Conservation (phyloP, 495 filamentous ascomycete species). For the Cryomyces antarcticus region DNA sequence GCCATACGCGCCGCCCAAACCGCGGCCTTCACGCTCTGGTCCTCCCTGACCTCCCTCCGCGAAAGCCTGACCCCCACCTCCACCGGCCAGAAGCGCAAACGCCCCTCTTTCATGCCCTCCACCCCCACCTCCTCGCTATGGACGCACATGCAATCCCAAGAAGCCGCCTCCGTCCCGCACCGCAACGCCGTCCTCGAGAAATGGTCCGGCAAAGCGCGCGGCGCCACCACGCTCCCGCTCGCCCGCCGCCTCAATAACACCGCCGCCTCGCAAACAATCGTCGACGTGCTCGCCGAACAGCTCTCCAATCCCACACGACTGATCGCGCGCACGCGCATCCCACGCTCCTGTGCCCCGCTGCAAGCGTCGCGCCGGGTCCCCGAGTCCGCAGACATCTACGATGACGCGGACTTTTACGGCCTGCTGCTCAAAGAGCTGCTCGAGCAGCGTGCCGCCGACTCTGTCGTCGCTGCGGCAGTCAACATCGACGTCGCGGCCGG, state of each 20-base stretch:
- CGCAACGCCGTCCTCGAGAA: slow-evolving; percentile 41
- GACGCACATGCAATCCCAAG: slow-evolving; percentile 49
- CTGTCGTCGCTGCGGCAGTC: too few relatives aligned
- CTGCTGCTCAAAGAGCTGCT: slow-evolving; percentile 79
- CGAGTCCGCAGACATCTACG: slow-evolving; percentile 41
- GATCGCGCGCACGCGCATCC: slow-evolving; percentile 40
- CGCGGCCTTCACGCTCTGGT: slow-evolving; percentile 78
- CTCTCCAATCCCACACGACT: slow-evolving; percentile 46
- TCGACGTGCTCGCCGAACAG: slow-evolving; percentile 53
- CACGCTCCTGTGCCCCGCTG: slow-evolving; percentile 51
- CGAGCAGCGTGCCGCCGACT: slow-evolving; percentile 53
- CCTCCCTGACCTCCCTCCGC: slow-evolving; percentile 56
- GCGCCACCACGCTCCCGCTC: slow-evolving; percentile 22
- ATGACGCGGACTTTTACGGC: slow-evolving; percentile 88
- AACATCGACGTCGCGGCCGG: slow-evolving; percentile 25
- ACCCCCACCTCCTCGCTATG: slow-evolving; percentile 41
- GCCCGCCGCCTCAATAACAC: slow-evolving; percentile 16
- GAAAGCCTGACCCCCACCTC: slow-evolving; percentile 32
- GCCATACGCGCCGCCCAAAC: slow-evolving; percentile 58
- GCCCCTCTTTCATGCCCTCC: slow-evolving; percentile 24
- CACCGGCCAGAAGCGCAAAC: slow-evolving; percentile 31
- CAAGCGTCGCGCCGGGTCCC: slow-evolving; percentile 34
- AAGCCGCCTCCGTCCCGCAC: slow-evolving; percentile 27
- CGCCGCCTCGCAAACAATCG: slow-evolving; percentile 36
- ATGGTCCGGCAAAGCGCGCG: slow-evolving; percentile 41